A percentile compares a stretch with the other conserved stretches of the same genome.
Evolutionary conservation across 768 basidiomycete genomes (phyloP).

Genomic region (Jaapia argillacea): DNA sequence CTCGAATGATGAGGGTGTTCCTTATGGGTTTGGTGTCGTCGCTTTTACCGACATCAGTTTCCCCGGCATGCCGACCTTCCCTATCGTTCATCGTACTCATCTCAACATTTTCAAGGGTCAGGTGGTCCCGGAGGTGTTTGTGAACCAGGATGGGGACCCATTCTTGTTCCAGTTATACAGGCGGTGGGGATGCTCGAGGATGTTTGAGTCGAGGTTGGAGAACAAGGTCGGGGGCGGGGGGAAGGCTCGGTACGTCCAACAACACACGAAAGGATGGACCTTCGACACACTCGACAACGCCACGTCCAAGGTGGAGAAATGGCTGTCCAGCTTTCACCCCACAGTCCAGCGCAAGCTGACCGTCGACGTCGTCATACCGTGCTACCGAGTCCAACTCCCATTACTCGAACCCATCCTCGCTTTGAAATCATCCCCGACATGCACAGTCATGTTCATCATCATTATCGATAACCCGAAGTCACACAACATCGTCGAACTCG

Average conservation of each 20-base stretch:
- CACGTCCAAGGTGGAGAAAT: conserved; percentile 22
- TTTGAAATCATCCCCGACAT: conserved; percentile 31
- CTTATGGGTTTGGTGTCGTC: conserved; percentile 44
- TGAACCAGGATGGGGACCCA: conserved; percentile 52
- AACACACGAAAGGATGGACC: conserved; percentile 36
- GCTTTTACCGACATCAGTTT: conserved; percentile 46
- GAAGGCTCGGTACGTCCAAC: conserved; percentile 37
- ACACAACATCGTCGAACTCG: conserved; percentile 25
- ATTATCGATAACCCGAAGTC: conserved; percentile 47
- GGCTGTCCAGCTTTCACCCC: conserved; percentile 21
- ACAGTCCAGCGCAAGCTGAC: conserved; percentile 28
- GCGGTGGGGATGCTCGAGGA: conserved; percentile 38
- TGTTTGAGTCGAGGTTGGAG: conserved; percentile 31
- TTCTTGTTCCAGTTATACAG: conserved; percentile 54
- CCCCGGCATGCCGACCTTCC: conserved; percentile 55
- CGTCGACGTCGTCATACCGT: conserved; percentile 46
- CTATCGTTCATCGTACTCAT: conserved; percentile 43
- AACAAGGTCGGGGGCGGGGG: conserved; percentile 37
- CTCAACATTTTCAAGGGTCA: conserved; percentile 43
- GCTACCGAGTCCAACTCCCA: conserved; percentile 38
- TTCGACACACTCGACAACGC: conserved; percentile 35
- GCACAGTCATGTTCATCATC: conserved; percentile 44
- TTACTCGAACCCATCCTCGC: conserved; percentile 35
- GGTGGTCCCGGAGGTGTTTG: conserved; percentile 39
- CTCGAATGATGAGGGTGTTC: conserved; percentile 18